Conservation (phyloP, 306 rosid species). For the Cercis canadensis region DNA sequence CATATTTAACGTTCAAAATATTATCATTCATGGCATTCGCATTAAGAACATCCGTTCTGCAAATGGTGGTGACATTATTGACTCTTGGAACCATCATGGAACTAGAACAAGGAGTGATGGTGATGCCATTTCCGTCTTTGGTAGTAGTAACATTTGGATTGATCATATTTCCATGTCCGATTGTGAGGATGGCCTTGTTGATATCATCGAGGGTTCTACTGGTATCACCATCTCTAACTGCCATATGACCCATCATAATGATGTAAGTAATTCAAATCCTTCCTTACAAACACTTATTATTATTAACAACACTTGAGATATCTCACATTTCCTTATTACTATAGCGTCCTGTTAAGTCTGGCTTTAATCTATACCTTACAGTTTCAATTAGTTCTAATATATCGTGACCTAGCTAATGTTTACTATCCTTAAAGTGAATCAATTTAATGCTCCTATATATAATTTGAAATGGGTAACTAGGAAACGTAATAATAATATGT, state of each 20-base stretch:
- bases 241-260: slow-evolving; percentile 70
- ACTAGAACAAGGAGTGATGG: slow-evolving; percentile 56
- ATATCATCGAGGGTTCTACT: slow-evolving; percentile 61
- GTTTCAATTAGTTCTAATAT: too few relatives aligned
- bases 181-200: slow-evolving; percentile 63
- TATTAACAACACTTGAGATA: too few relatives aligned
- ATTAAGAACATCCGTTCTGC: slow-evolving; percentile 34
- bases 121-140: slow-evolving; percentile 59
- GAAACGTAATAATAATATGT: too few relatives aligned
- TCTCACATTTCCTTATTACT: too few relatives aligned
- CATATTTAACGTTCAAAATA: slow-evolving; percentile 55
- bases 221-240: slow-evolving; percentile 69
- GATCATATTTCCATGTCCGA: slow-evolving; percentile 70
- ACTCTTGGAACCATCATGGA: slow-evolving; percentile 48
- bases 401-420: too few relatives aligned
- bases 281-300: too few relatives aligned
- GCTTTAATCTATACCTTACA: too few relatives aligned
- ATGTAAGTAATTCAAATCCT: slow-evolving; percentile 40
- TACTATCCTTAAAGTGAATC: too few relatives aligned
- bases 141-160: slow-evolving; percentile 61
- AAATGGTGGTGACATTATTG: slow-evolving; percentile 58
- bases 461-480: too few relatives aligned
- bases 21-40: slow-evolving; percentile 68
- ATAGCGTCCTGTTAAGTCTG: too few relatives aligned
- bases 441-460: too few relatives aligned